phyloP scores from a whole-genome alignment of 1,284 basidiomycete genomes.

The Cutaneotrichosporon mucoides region DNA sequence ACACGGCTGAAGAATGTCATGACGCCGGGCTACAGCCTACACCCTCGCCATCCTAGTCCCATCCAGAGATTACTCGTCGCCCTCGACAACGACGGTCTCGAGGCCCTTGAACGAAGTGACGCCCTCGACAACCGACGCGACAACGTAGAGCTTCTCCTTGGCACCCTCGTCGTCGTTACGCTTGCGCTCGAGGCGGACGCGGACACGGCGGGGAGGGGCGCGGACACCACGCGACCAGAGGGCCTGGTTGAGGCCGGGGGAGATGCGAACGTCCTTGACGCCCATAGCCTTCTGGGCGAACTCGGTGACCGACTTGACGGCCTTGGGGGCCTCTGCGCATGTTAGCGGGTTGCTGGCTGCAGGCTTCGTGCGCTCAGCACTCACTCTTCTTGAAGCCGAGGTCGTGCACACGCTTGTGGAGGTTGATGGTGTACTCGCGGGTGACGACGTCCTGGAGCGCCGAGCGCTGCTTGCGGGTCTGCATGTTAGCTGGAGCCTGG shows the following conservation, averaged over 20 bases:
- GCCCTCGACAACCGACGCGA: slow-evolving; percentile 75
- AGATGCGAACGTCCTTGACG: slow-evolving; percentile 82
- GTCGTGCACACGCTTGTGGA: slow-evolving; percentile 88
- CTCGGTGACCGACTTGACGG: slow-evolving; percentile 82
- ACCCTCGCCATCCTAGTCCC: slow-evolving; percentile 14
- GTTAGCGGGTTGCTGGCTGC: slow-evolving; percentile 10
- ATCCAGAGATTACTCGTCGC: slow-evolving; percentile 51
- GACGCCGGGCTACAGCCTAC: slow-evolving; percentile 25
- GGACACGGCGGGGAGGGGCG: slow-evolving; percentile 80
- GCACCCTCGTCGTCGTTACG: slow-evolving; percentile 93
- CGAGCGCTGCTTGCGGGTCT: slow-evolving; percentile 82
- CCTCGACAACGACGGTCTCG: slow-evolving; percentile 73
- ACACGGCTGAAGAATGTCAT: slow-evolving; percentile 26
- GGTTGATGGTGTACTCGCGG: slow-evolving; percentile 92
- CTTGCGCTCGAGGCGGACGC: slow-evolving; percentile 89
- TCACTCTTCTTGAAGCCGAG: slow-evolving; percentile 84
- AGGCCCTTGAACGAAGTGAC: slow-evolving; percentile 79
- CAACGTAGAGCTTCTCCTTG: slow-evolving; percentile 95
- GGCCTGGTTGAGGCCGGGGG: slow-evolving; percentile 90
- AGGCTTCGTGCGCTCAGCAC: not conserved
- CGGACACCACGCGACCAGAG: slow-evolving; percentile 80
- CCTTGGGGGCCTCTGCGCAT: slow-evolving; percentile 66
- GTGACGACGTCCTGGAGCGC: slow-evolving; percentile 94
- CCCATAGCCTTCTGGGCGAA: slow-evolving; percentile 94
- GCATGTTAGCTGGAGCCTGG: slow-evolving; percentile 8